These are phyloP conservation scores for Oryza meridionalis DNA, from an alignment of 176 grass and related monocot species.

Conservation along the genomic window DNA sequence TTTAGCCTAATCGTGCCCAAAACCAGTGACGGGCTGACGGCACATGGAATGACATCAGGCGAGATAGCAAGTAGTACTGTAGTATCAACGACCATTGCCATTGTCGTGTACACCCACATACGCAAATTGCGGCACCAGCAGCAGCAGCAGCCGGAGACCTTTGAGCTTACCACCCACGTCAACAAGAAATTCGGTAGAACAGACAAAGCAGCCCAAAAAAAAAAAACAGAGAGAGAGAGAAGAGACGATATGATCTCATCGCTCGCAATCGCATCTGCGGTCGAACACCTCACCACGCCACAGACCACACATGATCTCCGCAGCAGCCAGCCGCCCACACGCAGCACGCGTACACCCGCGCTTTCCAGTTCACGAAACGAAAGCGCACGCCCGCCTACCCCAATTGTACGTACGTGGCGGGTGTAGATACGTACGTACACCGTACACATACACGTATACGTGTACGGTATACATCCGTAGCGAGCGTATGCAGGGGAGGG, in stretches of 20 bases:
- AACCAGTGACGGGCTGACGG: background rate
- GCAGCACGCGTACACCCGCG: conserved; percentile 11
- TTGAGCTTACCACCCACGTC: conserved; percentile 18
- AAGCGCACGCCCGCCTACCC: conserved; percentile 22
- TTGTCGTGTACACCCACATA: background rate
- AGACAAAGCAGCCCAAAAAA: background rate
- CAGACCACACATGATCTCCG: background rate
- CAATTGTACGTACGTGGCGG: background rate
- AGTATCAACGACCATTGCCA: background rate
- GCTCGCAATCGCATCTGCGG: background rate
- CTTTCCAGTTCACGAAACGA: conserved; percentile 42
- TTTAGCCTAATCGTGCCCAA: background rate
- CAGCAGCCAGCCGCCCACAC: conserved; percentile 11
- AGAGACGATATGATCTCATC: background rate
- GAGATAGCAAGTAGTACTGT: background rate
- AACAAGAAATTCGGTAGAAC: background rate
- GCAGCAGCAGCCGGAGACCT: conserved; percentile 21
- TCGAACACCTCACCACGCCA: background rate
- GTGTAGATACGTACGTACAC: background rate
- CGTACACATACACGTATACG: background rate
- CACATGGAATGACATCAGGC: conserved; percentile 1
- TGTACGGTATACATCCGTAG: background rate
- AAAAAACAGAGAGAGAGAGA: background rate
- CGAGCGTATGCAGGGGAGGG: background rate
- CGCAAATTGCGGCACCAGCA: conserved; percentile 32